Base-by-base conservation (phyloP, 139 green algal genomes). In the Asterochloris sp. region DNA sequence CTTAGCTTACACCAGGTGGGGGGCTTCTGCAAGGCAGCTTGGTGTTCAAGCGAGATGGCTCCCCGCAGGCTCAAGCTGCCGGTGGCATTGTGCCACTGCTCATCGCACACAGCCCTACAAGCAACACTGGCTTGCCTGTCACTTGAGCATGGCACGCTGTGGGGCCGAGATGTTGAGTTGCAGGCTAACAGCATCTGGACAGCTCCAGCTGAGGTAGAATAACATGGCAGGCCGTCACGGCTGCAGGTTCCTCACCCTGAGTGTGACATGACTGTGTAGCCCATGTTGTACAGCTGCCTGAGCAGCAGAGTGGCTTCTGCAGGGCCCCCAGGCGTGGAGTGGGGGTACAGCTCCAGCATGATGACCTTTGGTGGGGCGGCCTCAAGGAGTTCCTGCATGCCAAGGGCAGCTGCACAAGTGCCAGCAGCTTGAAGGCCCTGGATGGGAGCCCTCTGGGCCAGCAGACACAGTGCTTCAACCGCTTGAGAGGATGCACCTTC, bases 1-100 rank as follows among this genome's bases (percentile, higher is more conserved):
- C 80, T 82, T 28, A 97, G 84, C 68, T 87, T 91, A 85, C 93
- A 97, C 93, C 93, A 97, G 0, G 91, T 96, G 19, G 93, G 93
- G 82, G 92, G 91, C 73, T 83, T 87, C 62, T 54, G 38, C 38
- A 93, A 77, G 11, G 74, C 76, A 12, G 81, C 75, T 14, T 84
- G 83, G 26, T 82, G 74, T 28, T 83, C 83, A 10, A 85, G 38
- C 2, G 38, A 81, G 4, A 60, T 61, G 0, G 85, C 61, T 17
- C 89, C 89, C 21, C 83, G 79, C 66, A 81, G 28, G 0, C 83
- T 80, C 28, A 94, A 78, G n/a, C 82, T 81, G 15, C 88, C 79
- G 16, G 89, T 95, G 67, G 91, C 83, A 76, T 93, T 91, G 71
- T 83, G 68, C 93, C 92, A 97, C n/a, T 92, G 89, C 83, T 92